phyloP scores from a whole-genome alignment of 2,329 filamentous ascomycete genomes.

The Pseudogymnoascus sp. region DNA sequence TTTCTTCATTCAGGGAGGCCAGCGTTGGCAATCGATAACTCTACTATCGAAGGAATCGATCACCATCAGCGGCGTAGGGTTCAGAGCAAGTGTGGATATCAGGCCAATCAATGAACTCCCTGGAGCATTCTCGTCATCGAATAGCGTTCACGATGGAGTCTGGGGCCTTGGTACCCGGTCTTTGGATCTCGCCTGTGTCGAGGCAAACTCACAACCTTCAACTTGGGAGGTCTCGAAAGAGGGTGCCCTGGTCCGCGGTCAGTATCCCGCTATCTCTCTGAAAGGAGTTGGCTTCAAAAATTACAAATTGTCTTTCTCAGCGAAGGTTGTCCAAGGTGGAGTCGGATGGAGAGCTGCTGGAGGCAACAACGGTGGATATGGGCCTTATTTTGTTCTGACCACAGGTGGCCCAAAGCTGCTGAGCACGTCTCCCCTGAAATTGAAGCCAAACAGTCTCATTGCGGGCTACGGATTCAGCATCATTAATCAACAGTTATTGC shows the following conservation, averaged over 20 bases:
- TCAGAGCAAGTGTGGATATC: conserved; percentile 26
- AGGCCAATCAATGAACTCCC: conserved; percentile 22
- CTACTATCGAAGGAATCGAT: conserved; percentile 31
- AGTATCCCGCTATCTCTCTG: conserved; percentile 26
- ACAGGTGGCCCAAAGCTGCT: neutral
- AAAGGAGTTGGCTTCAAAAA: conserved; percentile 24
- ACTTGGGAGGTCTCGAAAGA: conserved; percentile 30
- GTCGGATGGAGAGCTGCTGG: conserved; percentile 33
- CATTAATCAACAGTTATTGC: conserved; percentile 32
- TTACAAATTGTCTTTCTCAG: conserved; percentile 33
- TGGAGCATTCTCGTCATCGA: conserved; percentile 27
- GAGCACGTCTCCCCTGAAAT: neutral
- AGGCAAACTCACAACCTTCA: conserved; percentile 31
- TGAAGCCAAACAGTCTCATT: conserved; percentile 29
- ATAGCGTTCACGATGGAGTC: conserved; percentile 30
- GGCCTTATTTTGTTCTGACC: conserved; percentile 12
- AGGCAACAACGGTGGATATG: conserved; percentile 13
- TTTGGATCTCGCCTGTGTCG: conserved; percentile 31
- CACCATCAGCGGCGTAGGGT: conserved; percentile 28
- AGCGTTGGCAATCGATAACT: conserved; percentile 34
- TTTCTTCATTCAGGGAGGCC: conserved; percentile 35
- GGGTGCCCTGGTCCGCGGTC: conserved; percentile 31
- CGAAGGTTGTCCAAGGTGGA: conserved; percentile 33
- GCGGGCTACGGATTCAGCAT: conserved; percentile 31
- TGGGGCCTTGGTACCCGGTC: conserved; percentile 33